These are phyloP conservation scores for Wallacemonas sp. DNA, from an alignment of 208 protist species.

Conservation along the genomic window DNA sequence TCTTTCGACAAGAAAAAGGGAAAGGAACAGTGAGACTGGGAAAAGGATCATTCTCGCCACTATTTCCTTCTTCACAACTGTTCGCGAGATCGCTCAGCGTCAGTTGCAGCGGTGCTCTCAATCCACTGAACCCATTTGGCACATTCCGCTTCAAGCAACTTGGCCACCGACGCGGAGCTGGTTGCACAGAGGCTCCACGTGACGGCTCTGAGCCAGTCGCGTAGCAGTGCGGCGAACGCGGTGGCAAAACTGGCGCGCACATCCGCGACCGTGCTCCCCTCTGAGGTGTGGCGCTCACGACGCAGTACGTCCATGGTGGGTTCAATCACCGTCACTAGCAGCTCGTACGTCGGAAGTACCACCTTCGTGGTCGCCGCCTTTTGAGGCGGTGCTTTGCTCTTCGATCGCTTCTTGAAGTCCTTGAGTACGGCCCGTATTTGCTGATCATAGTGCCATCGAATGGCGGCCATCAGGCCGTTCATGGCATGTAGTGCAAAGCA, in stretches of 20 bases:
- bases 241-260: not conserved
- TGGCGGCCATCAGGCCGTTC: not conserved
- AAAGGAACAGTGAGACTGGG: too few species aligned
- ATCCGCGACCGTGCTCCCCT: not conserved
- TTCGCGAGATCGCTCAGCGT: not conserved
- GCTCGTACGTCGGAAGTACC: constrained; percentile 13
- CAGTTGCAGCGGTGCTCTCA: too few species aligned
- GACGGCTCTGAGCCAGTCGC: not conserved
- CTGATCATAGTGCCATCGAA: not conserved
- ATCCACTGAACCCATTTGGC: not conserved
- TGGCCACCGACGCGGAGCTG: not conserved
- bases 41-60: too few species aligned
- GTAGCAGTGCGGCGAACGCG: not conserved
- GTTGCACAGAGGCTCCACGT: not conserved
- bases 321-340: constrained; percentile 27
- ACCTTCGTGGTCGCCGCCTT: not conserved
- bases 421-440: not conserved
- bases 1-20: too few species aligned
- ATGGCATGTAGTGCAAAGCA: not conserved
- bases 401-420: constrained; percentile 3
- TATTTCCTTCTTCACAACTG: not conserved
- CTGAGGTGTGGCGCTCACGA: constrained; percentile 3
- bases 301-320: constrained; percentile 38
- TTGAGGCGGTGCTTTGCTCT: not conserved
- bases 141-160: not conserved